Evolutionary conservation across 2,329 filamentous ascomycete genomes (phyloP), one percentile per base, ranked within the genome.

Genomic region (Gnomoniopsis sp.): DNA sequence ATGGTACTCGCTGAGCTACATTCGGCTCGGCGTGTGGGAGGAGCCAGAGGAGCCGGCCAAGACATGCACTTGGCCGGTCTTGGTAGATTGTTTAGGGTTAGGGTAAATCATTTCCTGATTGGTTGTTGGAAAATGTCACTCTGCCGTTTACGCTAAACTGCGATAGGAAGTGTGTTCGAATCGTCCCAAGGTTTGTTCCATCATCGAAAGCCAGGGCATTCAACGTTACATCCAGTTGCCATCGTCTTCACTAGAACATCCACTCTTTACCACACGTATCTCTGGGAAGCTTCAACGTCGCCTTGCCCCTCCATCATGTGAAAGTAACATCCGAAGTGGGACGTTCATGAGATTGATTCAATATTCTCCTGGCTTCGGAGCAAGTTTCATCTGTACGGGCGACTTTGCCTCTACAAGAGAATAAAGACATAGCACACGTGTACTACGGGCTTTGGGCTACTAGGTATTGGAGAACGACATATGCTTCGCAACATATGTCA

Each of bases 261-360:
- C 53, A 53, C 23, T 34, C 26, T 34, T 48, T 17, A 59, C 36
- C 56, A 61, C 53, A 59, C 59, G 56, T 59, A 55, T 52, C 59
- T 57, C 49, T 47, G 48, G 53, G 46, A 46, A 53, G 41, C 48
- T 58, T 59, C 43, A 61, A 61, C 56, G 59, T 61, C 59, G 49
- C 56, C 59, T 61, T 34, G 52, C 43, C 53, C 49, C 44, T 49
- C 54, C 58, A 54, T 50, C 19, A 12, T 23, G 7, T 33, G 19
- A 52, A 38, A 23, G 43, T 50, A 38, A 44, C 22, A 55, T 46
- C 51, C 26, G 8, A 8, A 4, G 26, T 30, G 26, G n/a, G 26
- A 30, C 26, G 26, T 30, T 8, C 26, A 30, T 30, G 26, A 30
- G 26, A 30, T 30, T 30, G 4, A 30, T 30, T 8, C 26, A 30